phyloP scores from a whole-genome alignment of 768 basidiomycete species.

The Amanita thiersii region DNA sequence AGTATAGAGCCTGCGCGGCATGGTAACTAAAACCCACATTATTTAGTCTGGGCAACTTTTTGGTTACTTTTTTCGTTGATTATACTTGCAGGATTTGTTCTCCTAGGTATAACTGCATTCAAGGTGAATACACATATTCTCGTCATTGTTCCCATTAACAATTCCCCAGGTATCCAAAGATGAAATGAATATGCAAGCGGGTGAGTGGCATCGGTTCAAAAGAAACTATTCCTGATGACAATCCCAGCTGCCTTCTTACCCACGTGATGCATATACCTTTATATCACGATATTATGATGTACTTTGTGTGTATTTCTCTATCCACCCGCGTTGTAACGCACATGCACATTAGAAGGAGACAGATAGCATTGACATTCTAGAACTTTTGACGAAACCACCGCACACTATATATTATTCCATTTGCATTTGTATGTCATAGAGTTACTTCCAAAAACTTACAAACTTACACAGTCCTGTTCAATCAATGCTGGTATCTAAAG shows the following conservation, averaged over 20 bases:
- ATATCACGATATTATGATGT: no score
- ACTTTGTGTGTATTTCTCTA: neutral
- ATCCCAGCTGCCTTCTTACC: conserved; percentile 10
- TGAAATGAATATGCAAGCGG: conserved; percentile 67
- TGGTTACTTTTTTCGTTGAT: conserved; percentile 80
- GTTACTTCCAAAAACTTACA: no score
- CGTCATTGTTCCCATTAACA: neutral
- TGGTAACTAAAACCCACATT: neutral
- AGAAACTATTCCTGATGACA: neutral
- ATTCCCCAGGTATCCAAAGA: conserved; percentile 18
- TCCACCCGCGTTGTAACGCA: no score
- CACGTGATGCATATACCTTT: no score
- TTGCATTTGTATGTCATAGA: neutral
- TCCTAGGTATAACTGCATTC: conserved; percentile 80
- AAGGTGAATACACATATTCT: conserved; percentile 37
- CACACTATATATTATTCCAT: neutral
- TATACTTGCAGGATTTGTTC: conserved; percentile 67
- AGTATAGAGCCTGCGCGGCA: no score
- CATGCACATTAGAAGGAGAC: no score
- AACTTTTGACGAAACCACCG: no score
- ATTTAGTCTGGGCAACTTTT: conserved; percentile 77
- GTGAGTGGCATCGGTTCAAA: conserved; percentile 24
- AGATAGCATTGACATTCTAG: no score
- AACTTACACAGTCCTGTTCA: no score
- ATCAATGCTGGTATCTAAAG: no score